Percentiles rank a stretch among this genome's conserved stretches.
phyloP scores from a whole-genome alignment of 805 yeast species.

The Maudiozyma turicensis region DNA sequence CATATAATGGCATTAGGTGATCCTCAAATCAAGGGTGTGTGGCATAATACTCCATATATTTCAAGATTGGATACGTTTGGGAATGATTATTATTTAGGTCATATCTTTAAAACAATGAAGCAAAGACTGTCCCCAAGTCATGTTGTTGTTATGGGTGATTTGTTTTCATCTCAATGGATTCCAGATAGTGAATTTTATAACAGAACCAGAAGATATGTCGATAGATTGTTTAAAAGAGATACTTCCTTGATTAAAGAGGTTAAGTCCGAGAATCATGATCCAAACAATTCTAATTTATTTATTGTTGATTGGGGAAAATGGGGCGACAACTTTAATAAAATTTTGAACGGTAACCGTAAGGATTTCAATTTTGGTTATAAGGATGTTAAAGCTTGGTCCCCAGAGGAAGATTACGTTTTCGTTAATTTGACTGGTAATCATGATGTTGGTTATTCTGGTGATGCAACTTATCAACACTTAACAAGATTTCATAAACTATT shows the following conservation, averaged over 20 bases:
- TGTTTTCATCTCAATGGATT: slow-evolving; percentile 93
- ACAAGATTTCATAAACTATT: slow-evolving; percentile 62
- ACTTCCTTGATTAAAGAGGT: slow-evolving; percentile 45
- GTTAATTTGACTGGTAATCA: slow-evolving; percentile 90
- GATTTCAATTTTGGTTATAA: slow-evolving; percentile 41
- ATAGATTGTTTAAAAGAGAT: slow-evolving; percentile 59
- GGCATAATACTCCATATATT: slow-evolving; percentile 59
- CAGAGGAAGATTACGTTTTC: slow-evolving; percentile 50
- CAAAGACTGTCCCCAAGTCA: slow-evolving; percentile 59
- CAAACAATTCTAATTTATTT: slow-evolving; percentile 18
- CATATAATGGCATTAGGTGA: slow-evolving; percentile 83
- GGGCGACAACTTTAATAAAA: slow-evolving; percentile 17
- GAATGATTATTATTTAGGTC: slow-evolving; percentile 83
- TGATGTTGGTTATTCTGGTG: slow-evolving; percentile 93
- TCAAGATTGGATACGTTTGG: slow-evolving; percentile 78
- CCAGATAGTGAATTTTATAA: slow-evolving; percentile 74
- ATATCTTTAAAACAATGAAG: slow-evolving; percentile 61
- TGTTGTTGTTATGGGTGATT: slow-evolving; percentile 87
- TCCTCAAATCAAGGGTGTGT: slow-evolving; percentile 91
- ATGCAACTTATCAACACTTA: slow-evolving; percentile 86
- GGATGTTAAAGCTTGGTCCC: slow-evolving; percentile 61
- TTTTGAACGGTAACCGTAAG: slow-evolving; percentile 4
- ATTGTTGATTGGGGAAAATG: slow-evolving; percentile 21
- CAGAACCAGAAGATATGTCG: slow-evolving; percentile 65
- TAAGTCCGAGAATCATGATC: slow-evolving; percentile 22